A percentile compares a stretch with the other conserved stretches of the same genome.
These are phyloP conservation scores for Amanita rubescens DNA, from an alignment of 768 basidiomycete species.

Conservation along the genomic window DNA sequence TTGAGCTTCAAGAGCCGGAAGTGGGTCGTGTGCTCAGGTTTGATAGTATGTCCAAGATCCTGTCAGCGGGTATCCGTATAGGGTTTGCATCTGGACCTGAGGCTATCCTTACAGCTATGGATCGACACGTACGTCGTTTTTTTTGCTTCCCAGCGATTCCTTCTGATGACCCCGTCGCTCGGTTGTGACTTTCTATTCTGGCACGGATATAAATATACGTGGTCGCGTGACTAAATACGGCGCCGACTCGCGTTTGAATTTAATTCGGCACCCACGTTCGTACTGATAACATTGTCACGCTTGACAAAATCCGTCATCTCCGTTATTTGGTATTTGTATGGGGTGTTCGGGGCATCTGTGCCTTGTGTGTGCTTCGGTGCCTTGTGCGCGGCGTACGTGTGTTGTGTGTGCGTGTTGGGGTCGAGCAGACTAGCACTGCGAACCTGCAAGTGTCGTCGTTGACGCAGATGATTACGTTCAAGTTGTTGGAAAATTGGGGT, in stretches of 20 bases:
- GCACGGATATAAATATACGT: background rate
- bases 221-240: background rate
- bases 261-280: constrained; percentile 1
- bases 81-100: constrained; percentile 78
- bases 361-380: background rate
- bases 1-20: constrained; percentile 61
- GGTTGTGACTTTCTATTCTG: background rate
- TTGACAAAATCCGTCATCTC: background rate
- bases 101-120: constrained; percentile 58
- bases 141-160: background rate
- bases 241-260: too few relatives aligned
- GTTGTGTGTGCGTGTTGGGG: too few relatives aligned
- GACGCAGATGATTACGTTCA: constrained; percentile 53
- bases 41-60: constrained; percentile 84
- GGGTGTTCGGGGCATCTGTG: constrained; percentile 2
- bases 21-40: constrained; percentile 81
- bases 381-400: background rate
- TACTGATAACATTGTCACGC: constrained; percentile 6
- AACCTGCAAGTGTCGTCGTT: constrained; percentile 63
- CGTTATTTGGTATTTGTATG: constrained; percentile 1
- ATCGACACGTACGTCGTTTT: constrained; percentile 48
- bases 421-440: constrained; percentile 49
- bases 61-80: constrained; percentile 69
- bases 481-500: constrained; percentile 65
- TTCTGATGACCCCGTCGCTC: background rate